A percentile compares a stretch with the other conserved stretches of the same genome.
These are phyloP conservation scores for Colletotrichum siamense DNA, from an alignment of 2,329 filamentous ascomycete genomes.

Conservation along the genomic window DNA sequence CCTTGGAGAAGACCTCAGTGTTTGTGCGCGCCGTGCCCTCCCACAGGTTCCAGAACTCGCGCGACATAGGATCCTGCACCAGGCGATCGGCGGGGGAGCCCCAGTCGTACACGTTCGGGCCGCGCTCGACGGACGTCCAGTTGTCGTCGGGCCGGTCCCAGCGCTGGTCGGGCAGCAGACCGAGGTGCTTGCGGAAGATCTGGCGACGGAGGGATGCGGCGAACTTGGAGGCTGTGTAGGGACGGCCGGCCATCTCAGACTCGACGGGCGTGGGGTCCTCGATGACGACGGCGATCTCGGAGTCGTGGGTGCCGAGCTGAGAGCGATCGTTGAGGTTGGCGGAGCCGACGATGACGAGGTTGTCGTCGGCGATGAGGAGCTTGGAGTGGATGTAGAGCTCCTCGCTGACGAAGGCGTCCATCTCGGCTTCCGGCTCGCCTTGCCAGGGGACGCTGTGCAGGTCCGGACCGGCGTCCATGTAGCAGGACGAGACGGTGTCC, in stretches of 20 bases:
- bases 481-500: conserved; percentile 80
- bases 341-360: conserved; percentile 80
- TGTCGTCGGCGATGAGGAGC: conserved; percentile 81
- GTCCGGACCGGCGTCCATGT: conserved; percentile 80
- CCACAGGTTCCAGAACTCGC: conserved; percentile 76
- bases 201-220: conserved; percentile 82
- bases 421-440: conserved; percentile 59
- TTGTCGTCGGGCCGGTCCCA: conserved; percentile 74
- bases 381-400: conserved; percentile 71
- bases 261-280: conserved; percentile 77
- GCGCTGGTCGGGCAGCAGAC: conserved; percentile 77
- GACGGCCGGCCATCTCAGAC: conserved; percentile 74
- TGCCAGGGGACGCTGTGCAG: conserved; percentile 65
- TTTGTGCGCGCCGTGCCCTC: conserved; percentile 74
- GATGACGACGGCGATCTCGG: conserved; percentile 88
- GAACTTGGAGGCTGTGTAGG: conserved; percentile 76
- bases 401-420: conserved; percentile 67
- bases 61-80: conserved; percentile 76
- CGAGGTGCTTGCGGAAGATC: conserved; percentile 91
- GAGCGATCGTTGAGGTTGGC: conserved; percentile 67
- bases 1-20: conserved; percentile 79
- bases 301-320: conserved; percentile 84
- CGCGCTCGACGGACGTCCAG: conserved; percentile 74
- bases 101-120: conserved; percentile 77
- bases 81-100: conserved; percentile 70